Evolutionary conservation across 2,329 filamentous ascomycete genomes (phyloP).

Genomic region (Botrytis pseudocinerea): DNA sequence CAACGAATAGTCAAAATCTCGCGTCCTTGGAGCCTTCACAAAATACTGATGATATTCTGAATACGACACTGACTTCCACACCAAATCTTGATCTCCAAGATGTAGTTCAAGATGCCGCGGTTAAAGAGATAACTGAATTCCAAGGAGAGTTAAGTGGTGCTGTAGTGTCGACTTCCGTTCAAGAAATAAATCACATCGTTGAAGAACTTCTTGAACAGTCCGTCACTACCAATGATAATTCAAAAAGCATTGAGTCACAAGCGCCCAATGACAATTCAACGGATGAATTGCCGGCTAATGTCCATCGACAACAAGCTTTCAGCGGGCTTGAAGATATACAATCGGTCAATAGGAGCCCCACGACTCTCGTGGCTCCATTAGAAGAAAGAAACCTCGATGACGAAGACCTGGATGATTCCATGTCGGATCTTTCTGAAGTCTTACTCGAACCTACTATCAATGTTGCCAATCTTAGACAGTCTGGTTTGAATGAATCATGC

Average conservation of each 20-base stretch:
- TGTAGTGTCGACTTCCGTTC: background rate
- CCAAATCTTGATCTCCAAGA: background rate
- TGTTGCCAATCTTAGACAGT: background rate
- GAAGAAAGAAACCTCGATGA: slow-evolving; percentile 3
- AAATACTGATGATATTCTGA: background rate
- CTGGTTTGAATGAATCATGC: background rate
- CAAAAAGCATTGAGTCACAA: background rate
- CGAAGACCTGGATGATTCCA: slow-evolving; percentile 15
- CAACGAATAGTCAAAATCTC: background rate
- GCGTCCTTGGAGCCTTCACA: background rate
- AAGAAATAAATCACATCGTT: slow-evolving; percentile 10
- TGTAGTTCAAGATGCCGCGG: background rate
- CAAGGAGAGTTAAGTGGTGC: background rate
- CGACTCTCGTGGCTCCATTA: background rate
- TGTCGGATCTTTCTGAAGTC: slow-evolving; percentile 15
- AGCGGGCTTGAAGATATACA: background rate
- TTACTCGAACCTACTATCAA: slow-evolving; percentile 13
- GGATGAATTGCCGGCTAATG: background rate
- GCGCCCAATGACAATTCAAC: background rate
- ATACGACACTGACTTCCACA: background rate
- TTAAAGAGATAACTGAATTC: background rate
- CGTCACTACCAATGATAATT: background rate
- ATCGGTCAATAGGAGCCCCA: background rate
- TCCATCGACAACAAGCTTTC: background rate
- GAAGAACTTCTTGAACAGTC: slow-evolving; percentile 11